phyloP scores from a whole-genome alignment of 768 basidiomycete genomes.

The Dacryopinax primogenitus region DNA sequence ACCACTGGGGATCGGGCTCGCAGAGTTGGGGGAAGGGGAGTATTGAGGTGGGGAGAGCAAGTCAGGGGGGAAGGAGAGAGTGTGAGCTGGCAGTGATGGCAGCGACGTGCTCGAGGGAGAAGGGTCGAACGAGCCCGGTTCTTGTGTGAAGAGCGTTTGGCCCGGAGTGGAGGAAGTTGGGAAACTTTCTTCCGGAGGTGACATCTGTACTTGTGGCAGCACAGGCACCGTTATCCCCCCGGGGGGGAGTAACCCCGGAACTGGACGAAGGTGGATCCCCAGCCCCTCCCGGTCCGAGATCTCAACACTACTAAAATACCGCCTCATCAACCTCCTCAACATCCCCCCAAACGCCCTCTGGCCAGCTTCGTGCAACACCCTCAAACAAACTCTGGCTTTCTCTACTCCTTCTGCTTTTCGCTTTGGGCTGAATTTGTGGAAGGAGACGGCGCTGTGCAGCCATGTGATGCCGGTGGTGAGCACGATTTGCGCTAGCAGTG shows the following conservation, averaged over 20 bases:
- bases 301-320: neutral
- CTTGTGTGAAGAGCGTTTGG: neutral
- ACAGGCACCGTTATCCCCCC: neutral
- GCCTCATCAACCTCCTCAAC: neutral
- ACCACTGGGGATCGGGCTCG: neutral
- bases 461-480: neutral
- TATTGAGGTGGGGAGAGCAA: neutral
- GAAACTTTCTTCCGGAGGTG: neutral
- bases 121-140: neutral
- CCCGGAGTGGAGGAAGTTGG: neutral
- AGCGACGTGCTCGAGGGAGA: neutral
- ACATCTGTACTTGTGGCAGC: constrained; percentile 3
- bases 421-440: neutral
- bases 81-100: neutral
- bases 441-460: neutral
- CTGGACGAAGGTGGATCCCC: neutral
- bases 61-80: constrained; percentile 6
- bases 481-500: neutral
- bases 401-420: neutral
- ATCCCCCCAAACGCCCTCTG: neutral
- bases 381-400: neutral
- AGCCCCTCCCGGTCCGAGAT: neutral
- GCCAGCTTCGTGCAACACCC: neutral
- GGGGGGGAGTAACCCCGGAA: neutral
- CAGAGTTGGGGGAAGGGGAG: neutral